Evolutionary conservation across 2,329 filamentous ascomycete species (phyloP).

Genomic region (Laburnicola sp.): DNA sequence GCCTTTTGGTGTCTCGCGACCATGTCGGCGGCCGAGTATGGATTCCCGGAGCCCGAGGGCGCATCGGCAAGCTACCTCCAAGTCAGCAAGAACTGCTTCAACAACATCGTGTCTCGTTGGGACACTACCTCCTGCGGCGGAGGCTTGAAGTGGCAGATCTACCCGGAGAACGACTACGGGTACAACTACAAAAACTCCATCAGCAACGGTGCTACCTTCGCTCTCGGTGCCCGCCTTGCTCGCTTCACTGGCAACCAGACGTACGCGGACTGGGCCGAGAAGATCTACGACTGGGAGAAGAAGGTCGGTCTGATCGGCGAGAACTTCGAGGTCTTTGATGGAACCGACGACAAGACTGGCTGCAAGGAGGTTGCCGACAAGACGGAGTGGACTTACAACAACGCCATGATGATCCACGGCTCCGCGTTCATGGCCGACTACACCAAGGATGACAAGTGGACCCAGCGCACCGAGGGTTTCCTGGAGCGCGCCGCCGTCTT

Average conservation of each 20-base stretch:
- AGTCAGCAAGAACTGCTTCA: constrained; percentile 71
- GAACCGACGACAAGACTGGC: constrained; percentile 55
- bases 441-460: constrained; percentile 57
- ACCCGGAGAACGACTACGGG: constrained; percentile 69
- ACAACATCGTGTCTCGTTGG: constrained; percentile 71
- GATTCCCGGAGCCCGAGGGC: constrained; percentile 63
- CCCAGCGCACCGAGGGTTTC: constrained; percentile 61
- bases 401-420: constrained; percentile 58
- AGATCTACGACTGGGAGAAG: constrained; percentile 63
- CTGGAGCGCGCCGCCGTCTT: constrained; percentile 55
- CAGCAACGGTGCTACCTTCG: constrained; percentile 81
- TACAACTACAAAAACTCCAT: constrained; percentile 83
- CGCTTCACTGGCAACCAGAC: constrained; percentile 66
- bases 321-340: constrained; percentile 59
- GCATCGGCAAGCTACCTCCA: constrained; percentile 59
- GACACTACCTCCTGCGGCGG: constrained; percentile 68
- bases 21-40: constrained; percentile 69
- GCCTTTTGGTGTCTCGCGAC: constrained; percentile 72
- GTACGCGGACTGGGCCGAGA: constrained; percentile 65
- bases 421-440: constrained; percentile 61
- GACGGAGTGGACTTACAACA: constrained; percentile 62
- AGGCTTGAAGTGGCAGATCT: constrained; percentile 82
- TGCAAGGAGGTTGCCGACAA: constrained; percentile 55
- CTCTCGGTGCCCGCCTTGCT: constrained; percentile 74
- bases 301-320: constrained; percentile 55